Evolutionary conservation across 345 rosid species (phyloP).

Genomic region (Jatropha curcas): DNA sequence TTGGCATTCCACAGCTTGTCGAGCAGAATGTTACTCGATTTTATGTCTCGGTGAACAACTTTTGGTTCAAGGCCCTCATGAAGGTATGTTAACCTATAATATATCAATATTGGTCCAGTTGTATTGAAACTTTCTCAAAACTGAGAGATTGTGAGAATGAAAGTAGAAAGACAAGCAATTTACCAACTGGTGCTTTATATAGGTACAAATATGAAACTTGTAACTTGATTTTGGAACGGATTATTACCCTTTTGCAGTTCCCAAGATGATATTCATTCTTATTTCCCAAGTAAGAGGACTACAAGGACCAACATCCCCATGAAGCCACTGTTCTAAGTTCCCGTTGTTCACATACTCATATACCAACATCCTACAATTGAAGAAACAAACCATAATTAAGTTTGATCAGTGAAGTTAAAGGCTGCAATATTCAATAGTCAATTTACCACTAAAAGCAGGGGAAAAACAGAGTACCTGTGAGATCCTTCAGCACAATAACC

Average conservation of each 20-base stretch:
- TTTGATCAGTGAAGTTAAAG: neutral
- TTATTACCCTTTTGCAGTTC: slow-evolving; percentile 90
- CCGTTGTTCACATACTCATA: slow-evolving; percentile 87
- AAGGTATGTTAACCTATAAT: slow-evolving; percentile 68
- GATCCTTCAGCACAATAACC: slow-evolving; percentile 98
- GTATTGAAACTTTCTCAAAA: too few species aligned
- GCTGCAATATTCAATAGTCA: too few species aligned
- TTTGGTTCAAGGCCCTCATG: slow-evolving; percentile 97
- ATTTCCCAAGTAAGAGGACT: slow-evolving; percentile 39
- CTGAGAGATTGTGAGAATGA: too few species aligned
- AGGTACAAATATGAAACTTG: neutral
- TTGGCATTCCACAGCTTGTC: slow-evolving; percentile 92
- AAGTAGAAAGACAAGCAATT: too few species aligned
- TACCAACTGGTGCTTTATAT: too few species aligned
- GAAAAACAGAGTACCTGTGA: slow-evolving; percentile 56
- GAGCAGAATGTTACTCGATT: slow-evolving; percentile 82
- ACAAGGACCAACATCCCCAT: slow-evolving; percentile 34
- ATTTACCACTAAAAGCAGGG: neutral
- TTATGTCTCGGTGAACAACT: slow-evolving; percentile 90
- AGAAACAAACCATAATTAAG: neutral
- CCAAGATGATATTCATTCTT: slow-evolving; percentile 41
- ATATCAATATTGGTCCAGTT: too few species aligned
- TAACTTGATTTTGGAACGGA: too few species aligned
- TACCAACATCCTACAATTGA: slow-evolving; percentile 66
- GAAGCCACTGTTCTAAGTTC: slow-evolving; percentile 36